Base-by-base conservation (phyloP, 768 basidiomycete genomes). In the Boletus sp. region DNA sequence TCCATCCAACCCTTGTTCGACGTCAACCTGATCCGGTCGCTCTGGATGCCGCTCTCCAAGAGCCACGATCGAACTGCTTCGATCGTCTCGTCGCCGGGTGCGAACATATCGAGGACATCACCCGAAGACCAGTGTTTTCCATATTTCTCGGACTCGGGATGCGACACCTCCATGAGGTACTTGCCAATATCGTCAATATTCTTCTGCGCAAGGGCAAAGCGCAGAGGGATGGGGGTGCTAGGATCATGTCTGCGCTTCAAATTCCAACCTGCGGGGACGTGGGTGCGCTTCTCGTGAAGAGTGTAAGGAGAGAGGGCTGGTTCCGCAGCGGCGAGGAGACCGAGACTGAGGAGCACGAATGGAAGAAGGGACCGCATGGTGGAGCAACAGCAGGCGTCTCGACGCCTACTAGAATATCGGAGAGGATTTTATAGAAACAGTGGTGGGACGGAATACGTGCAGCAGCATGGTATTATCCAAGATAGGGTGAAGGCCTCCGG, bases 261-360 rank as follows among this genome's bases (percentile, higher is more conserved):
- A 1, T 66, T 57, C 80, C 81, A 82, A 3, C 66, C 67, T 7
- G 51, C 10, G 9, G 77, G 77, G 11, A 71, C 66, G 18, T 45
- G 57, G 9, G 65, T 67, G 52, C 77, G 77, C 52, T 67, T 75
- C 62, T 79, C 78, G 52, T 79, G 77, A 30, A 77, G 57, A 56
- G 67, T 64, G 56, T 72, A 66, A 42, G 57, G 59, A 8, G 64
- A 67, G 57, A 57, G 48, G 8, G 50, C 54, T 10, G 68, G 53
- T 18, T 42, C 52, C 1, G 64, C 65, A 10, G 67, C 53, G 20
- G 62, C 41, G 32, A 65, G 32, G 32, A 65, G 54, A 46, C 60
- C 67, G 28, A 67, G 52, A 47, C 58, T 44, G 32, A 67, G 55
- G 17, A 58, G 9, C 48, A 67, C 37, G 36, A 61, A 58, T 2